Conservation (phyloP, 768 basidiomycete genomes). For the Amanita inopinata region DNA sequence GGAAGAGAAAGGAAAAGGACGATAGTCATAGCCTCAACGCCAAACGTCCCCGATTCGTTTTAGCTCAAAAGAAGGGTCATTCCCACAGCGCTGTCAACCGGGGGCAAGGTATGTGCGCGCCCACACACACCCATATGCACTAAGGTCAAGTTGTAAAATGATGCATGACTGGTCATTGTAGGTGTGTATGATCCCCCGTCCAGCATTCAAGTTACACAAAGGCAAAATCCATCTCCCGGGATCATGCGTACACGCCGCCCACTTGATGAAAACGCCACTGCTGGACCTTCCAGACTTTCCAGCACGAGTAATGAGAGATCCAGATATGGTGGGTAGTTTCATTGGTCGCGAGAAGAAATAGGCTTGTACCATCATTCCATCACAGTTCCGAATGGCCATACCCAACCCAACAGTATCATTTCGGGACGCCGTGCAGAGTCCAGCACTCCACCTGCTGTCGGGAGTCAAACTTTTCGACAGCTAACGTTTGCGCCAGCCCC, state of each 20-base stretch:
- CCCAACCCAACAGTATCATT: too few relatives aligned
- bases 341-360: background rate
- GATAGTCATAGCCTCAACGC: background rate
- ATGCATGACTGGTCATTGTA: background rate
- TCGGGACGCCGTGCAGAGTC: too few relatives aligned
- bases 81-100: too few relatives aligned
- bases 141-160: background rate
- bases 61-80: background rate
- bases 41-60: background rate
- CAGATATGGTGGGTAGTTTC: background rate
- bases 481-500: too few relatives aligned
- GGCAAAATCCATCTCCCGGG: constrained; percentile 1
- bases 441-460: background rate
- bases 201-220: background rate
- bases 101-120: background rate
- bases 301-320: background rate
- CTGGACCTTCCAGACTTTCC: background rate
- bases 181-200: background rate
- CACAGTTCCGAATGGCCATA: too few relatives aligned
- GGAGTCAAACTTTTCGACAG: too few relatives aligned
- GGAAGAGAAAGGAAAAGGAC: constrained; percentile 5
- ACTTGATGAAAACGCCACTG: background rate
- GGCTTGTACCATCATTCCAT: too few relatives aligned
- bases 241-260: background rate
- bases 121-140: too few relatives aligned